Evolutionary conservation across 805 yeast genomes (phyloP).

Genomic region (Sungouiozyma intestinalis): DNA sequence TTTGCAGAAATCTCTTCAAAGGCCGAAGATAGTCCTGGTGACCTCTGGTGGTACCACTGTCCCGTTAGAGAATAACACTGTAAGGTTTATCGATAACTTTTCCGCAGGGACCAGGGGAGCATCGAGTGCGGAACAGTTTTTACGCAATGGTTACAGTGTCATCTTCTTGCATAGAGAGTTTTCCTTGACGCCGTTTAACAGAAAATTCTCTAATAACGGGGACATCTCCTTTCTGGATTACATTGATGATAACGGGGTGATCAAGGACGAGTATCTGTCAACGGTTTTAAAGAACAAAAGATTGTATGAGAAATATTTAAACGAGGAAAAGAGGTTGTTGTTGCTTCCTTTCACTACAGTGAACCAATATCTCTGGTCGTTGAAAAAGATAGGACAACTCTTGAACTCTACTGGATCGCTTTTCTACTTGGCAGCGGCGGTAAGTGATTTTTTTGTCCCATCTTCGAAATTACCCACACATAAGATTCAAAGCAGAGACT

Average conservation of each 20-base stretch:
- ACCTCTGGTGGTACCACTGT: constrained; percentile 98
- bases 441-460: constrained; percentile 91
- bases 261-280: constrained; percentile 48
- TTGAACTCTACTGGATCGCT: constrained; percentile 54
- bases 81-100: constrained; percentile 90
- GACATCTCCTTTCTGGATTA: constrained; percentile 73
- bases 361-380: constrained; percentile 82
- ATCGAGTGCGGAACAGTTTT: constrained; percentile 83
- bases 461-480: constrained; percentile 79
- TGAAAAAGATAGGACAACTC: constrained; percentile 53
- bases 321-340: constrained; percentile 30
- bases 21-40: constrained; percentile 60
- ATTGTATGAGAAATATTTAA: constrained; percentile 24
- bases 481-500: constrained; percentile 78
- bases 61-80: constrained; percentile 94
- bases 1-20: constrained; percentile 35
- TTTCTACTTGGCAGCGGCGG: constrained; percentile 94
- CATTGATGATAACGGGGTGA: constrained; percentile 50
- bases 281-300: constrained; percentile 52
- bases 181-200: constrained; percentile 83
- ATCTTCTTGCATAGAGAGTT: constrained; percentile 88
- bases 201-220: constrained; percentile 78
- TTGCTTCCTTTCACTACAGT: constrained; percentile 88
- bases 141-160: constrained; percentile 82
- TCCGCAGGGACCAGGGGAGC: constrained; percentile 98